Evolutionary conservation across 2,329 filamentous ascomycete genomes (phyloP), one percentile per base, ranked within the genome.

Genomic region (Epichloe sylvatica): DNA sequence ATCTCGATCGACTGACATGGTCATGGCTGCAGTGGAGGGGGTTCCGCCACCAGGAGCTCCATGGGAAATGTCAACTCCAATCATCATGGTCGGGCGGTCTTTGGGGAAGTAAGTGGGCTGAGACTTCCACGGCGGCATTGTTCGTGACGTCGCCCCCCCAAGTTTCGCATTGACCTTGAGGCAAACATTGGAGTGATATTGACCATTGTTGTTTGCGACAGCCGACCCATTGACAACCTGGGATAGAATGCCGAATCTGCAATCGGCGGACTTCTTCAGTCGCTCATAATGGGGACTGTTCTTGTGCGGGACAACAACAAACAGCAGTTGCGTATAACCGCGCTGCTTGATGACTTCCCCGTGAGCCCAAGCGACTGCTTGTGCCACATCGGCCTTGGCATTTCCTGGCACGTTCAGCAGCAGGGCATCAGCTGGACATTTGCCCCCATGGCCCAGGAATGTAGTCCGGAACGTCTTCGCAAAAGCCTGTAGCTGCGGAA

Each of bases 91-190:
- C 1, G 65, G 62, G 0, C 81, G 76, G 0, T 60, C 62, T 1
- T 62, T 60, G 0, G 67, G 67, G 46, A 69, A 69, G 52, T 66
- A 69, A 0, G 60, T 65, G 0, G 53, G 45, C 42, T 52, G 48
- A 0, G 57, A 53, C 45, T 60, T 64, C 64, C 65, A 68, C 0
- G 66, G 61, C 5, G 64, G 58, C 12, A 55, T 54, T 1, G 66
- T 67, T 42, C 64, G 72, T 47, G 70, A 81, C 1, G 88, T 96
- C 0, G 79, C 76, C 5, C 92, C 5, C 92, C 92, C 92, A 2
- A 98, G 76, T 70, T 98, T 98, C 3, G 87, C 85, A 59, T 98
- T 97, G 56, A 98, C 81, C 70, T 98, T 98, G 87, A 98, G 92
- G 55, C 81, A 78, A 0, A 98, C 88, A 54, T 98, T 98, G 1